Evolutionary conservation across 495 filamentous ascomycete species (phyloP).

Genomic region (Bathelium albidoporum): DNA sequence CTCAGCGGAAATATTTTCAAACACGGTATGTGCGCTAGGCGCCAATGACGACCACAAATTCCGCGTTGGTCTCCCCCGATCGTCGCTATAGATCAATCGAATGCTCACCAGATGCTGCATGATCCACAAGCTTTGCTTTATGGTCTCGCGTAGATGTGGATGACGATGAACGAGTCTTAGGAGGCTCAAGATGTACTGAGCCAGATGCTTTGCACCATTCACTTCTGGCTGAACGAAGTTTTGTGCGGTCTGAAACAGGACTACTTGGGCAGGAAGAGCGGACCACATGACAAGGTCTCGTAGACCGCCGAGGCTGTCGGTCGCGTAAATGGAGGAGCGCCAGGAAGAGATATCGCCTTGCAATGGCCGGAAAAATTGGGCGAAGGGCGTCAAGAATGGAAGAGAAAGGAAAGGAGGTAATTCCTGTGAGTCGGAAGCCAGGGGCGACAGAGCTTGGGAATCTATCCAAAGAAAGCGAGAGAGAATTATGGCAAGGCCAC

Average conservation of each 20-base stretch:
- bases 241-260: background rate
- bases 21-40: background rate
- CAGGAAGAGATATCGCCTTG: background rate
- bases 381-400: background rate
- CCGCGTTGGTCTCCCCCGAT: background rate
- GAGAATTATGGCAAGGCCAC: background rate
- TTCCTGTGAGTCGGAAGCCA: background rate
- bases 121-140: background rate
- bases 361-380: background rate
- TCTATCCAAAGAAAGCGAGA: background rate
- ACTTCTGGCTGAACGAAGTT: background rate
- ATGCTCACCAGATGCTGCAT: background rate
- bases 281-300: background rate
- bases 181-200: background rate
- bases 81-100: background rate
- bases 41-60: background rate
- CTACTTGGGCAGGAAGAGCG: background rate
- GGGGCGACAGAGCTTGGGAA: background rate
- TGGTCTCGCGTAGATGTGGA: background rate
- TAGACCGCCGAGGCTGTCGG: background rate
- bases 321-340: background rate
- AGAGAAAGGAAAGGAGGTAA: background rate
- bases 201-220: background rate
- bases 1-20: background rate
- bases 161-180: background rate